Percentiles rank a stretch among this genome's conserved stretches.
These are phyloP conservation scores for Nemania diffusa DNA, from an alignment of 2,329 filamentous ascomycete genomes.

Conservation along the genomic window DNA sequence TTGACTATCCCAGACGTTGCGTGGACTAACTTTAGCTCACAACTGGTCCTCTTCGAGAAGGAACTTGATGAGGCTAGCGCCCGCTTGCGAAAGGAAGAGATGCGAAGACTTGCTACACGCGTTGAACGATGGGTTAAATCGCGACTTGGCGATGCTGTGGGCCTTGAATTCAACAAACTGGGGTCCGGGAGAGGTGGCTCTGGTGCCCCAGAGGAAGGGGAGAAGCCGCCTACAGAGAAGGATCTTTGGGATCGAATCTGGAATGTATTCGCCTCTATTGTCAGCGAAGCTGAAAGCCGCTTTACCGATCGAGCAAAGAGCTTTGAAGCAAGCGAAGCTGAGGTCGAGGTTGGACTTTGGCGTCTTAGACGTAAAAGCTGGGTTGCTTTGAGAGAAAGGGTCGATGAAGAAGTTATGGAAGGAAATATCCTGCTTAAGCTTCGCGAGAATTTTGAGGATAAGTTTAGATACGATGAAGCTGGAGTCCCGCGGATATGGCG, in stretches of 20 bases:
- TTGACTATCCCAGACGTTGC: conserved; percentile 80
- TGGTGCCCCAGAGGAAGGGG: conserved; percentile 80
- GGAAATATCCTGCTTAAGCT: conserved; percentile 95
- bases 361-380: conserved; percentile 92
- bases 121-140: conserved; percentile 95
- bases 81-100: conserved; percentile 90
- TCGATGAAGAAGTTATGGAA: conserved; percentile 98
- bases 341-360: conserved; percentile 94
- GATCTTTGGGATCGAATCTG: conserved; percentile 97
- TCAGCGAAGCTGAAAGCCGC: conserved; percentile 83
- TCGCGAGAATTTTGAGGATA: conserved; percentile 98
- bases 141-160: conserved; percentile 85
- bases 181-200: conserved; percentile 86
- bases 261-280: conserved; percentile 83
- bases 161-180: conserved; percentile 94
- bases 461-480: conserved; percentile 96
- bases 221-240: conserved; percentile 79
- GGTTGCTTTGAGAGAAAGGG: conserved; percentile 87
- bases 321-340: conserved; percentile 90
- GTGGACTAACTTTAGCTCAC: conserved; percentile 89
- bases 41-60: conserved; percentile 83
- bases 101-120: conserved; percentile 88
- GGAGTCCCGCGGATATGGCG: conserved; percentile 97
- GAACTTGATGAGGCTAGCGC: conserved; percentile 90
- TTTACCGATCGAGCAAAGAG: conserved; percentile 91